Evolutionary conservation across 108 stramenopile species (phyloP).

Genomic region (Nitzschia sp.): DNA sequence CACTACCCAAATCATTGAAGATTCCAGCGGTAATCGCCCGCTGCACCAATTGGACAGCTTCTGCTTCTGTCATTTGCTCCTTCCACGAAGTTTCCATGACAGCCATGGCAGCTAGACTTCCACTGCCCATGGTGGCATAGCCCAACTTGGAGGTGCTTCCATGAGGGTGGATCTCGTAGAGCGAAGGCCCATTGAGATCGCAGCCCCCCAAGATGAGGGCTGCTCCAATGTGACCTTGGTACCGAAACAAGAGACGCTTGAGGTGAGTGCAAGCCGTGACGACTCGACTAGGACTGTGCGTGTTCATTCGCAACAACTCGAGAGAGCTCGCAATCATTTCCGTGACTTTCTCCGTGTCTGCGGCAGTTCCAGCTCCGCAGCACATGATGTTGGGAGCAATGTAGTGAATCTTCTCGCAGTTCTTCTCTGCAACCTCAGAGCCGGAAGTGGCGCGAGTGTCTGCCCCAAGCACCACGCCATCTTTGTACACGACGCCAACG

Average conservation of each 20-base stretch:
- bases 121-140: constrained; percentile 99
- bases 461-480: constrained; percentile 96
- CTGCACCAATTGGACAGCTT: constrained; percentile 90
- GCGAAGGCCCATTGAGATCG: constrained; percentile 88
- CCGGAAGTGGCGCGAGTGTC: constrained; percentile 97
- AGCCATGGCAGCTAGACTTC: constrained; percentile 96
- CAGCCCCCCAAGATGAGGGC: constrained; percentile 97
- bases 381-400: constrained; percentile 98
- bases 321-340: constrained; percentile 88
- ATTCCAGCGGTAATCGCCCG: constrained; percentile 93
- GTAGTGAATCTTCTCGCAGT: constrained; percentile 99
- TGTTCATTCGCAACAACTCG: constrained; percentile 94
- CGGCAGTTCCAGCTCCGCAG: constrained; percentile 99
- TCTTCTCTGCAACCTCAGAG: constrained; percentile 96
- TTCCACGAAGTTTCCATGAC: constrained; percentile 91
- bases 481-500: constrained; percentile 87
- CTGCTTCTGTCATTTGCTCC: constrained; percentile 87
- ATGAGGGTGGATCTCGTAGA: constrained; percentile 97
- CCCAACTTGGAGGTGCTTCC: constrained; percentile 93
- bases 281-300: constrained; percentile 76
- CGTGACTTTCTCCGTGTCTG: constrained; percentile 98
- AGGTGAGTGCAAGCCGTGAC: constrained; percentile 95
- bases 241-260: constrained; percentile 93
- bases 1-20: constrained; percentile 97
- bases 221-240: constrained; percentile 95